Base-by-base conservation (phyloP, 768 basidiomycete species). In the Suillus clintonianus region DNA sequence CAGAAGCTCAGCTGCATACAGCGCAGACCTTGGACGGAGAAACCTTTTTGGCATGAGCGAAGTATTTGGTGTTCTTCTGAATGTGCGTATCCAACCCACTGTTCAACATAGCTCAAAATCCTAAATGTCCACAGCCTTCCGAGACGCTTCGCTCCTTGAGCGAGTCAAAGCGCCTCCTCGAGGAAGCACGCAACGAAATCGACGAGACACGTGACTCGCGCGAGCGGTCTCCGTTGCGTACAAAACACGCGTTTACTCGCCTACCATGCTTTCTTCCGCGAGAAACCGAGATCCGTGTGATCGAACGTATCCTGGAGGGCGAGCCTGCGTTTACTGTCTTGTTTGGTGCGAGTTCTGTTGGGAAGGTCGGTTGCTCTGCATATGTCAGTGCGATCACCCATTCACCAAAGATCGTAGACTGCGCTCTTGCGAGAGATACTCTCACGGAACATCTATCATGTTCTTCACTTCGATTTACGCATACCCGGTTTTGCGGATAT, bases 401-500 rank as follows among this genome's bases (percentile, higher is more conserved):
- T 63, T 32, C 48, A 48, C 41, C 53, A 48, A 41, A 42, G 14
- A 50, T 47, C 24, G 39, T 68, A 92, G 88, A 95, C 93, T 6
- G 87, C 89, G 0, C 83, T 95, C 9, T 80, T 94, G 14, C 84
- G 92, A 51, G 90, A 94, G 75, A 86, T 94, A 32, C 85, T 95
- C 30, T 87, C 86, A 13, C 79, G 81, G 22, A 82, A 87, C 11
- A 79, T 79, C 57, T 94, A 89, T 70, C 90, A 92, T 76, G 90
- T 94, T 60, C 82, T 94, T 55, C 89, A 92, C 70, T 91, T 94
- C 67, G 92, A 94, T 74, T 81, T 95, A 48, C 86, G 92, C 5
- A 92, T 94, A 56, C 85, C 92, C 4, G 92, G 91, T 0, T 94
- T 94, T 69, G 91, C 91, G 3, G 92, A 94, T 70, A 80, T 94